These are phyloP conservation scores for Trypanosomatidae sp. DNA, from an alignment of 208 protist genomes.

Conservation along the genomic window DNA sequence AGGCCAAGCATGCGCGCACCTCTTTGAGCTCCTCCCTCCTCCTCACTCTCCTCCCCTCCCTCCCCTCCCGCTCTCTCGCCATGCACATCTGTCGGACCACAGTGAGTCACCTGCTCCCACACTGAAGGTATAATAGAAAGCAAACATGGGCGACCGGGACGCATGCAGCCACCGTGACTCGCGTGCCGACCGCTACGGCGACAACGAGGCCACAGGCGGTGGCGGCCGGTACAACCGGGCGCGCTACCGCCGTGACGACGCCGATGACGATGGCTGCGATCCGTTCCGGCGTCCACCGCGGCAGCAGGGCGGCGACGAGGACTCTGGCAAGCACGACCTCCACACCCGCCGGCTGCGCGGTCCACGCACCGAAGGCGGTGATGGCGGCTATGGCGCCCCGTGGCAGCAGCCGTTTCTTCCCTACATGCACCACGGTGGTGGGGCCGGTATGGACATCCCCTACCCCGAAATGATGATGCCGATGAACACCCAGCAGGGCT, in stretches of 20 bases:
- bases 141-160: constrained; percentile 22
- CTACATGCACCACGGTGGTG: not conserved
- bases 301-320: constrained; percentile 1
- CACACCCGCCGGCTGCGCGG: not conserved
- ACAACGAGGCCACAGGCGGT: constrained; percentile 2
- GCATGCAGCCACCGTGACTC: constrained; percentile 14
- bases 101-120: not conserved
- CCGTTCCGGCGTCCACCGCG: not conserved
- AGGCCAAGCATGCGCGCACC: not conserved
- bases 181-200: constrained; percentile 25
- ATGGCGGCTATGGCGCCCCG: constrained; percentile 3
- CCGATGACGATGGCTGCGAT: not conserved
- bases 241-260: constrained; percentile 21
- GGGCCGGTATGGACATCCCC: not conserved
- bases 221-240: constrained; percentile 30
- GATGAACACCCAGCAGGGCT: constrained; percentile 7
- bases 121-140: not conserved
- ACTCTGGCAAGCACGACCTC: not conserved
- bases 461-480: constrained; percentile 10
- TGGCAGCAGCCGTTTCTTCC: constrained; percentile 17
- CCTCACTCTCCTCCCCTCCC: not conserved
- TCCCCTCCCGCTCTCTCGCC: not conserved
- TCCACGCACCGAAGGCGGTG: constrained; percentile 7
- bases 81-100: not conserved
- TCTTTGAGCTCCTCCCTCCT: not conserved